Base-by-base conservation (phyloP, 768 basidiomycete genomes). In the Trametes cubensis region DNA sequence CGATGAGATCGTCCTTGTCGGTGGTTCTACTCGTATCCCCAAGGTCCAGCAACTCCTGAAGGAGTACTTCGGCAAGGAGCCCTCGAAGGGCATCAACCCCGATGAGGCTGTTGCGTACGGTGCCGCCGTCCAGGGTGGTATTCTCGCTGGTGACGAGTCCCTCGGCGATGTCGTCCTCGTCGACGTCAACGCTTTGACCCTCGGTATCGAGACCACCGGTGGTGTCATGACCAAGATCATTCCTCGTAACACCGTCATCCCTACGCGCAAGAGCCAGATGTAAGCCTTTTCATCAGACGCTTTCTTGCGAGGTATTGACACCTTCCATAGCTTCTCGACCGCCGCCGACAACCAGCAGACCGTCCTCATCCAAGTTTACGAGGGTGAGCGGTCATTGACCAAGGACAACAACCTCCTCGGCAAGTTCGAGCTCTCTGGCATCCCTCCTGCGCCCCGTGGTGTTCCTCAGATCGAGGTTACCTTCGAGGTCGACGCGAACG, bases 31-130 rank as follows among this genome's bases (percentile, higher is more conserved):
- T 69, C 95, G 96, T 88, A 99, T 99, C 71, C 96, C 96, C 77
- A 97, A 97, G 82, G 94, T 99, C 66, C 95, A 98, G 73, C 93
- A 97, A 71, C 92, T 98, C 75, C 87, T 99, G 74, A 95, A 94
- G 78, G 95, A 98, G 75, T 98, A 86, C 83, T 99, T 98, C 77
- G 88, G 94, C 74, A 97, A 92, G 81, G 96, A 98, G 75, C 95
- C 95, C 55, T 95, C 95, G 65, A 95, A 94, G 84, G 91, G 92
- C 67, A 99, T 98, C 81, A 98, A 99, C 84, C 95, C 95, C 55
- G 96, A 99, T 76, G 96, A 99, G 81, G 96, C 96, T 64, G 96
- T 99, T 68, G 95, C 96, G 48, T 98, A 97, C 71, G 96, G 96
- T 83, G 96, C 96, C 66, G 96, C 96, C 57, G 94, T 98, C 67